A percentile compares a stretch with the other conserved stretches of the same genome.
Conservation (phyloP, 805 yeast species). For the Yamadazyma sp. region DNA sequence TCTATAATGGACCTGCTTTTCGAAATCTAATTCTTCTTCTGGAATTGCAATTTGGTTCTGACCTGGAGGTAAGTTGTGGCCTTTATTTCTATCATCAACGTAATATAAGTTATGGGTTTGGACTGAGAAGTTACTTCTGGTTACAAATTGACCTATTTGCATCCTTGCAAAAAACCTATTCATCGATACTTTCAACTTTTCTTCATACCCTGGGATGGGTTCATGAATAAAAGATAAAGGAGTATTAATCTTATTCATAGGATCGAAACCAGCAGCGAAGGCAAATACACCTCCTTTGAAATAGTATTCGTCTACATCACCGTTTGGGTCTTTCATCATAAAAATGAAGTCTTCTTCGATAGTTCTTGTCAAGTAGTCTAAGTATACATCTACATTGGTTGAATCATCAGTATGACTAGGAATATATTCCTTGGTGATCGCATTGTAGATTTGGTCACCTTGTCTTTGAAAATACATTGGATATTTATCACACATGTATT, state of each 20-base stretch:
- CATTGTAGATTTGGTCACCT: conserved; percentile 20
- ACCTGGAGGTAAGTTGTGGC: conserved; percentile 26
- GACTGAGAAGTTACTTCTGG: conserved; percentile 39
- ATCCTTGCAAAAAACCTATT: conserved; percentile 37
- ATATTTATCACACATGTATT: conserved; percentile 35
- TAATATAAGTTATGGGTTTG: conserved; percentile 35
- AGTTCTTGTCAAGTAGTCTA: conserved; percentile 23
- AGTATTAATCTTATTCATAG: conserved; percentile 32
- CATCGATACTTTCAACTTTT: conserved; percentile 38
- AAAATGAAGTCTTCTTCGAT: conserved; percentile 43
- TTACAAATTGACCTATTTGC: conserved; percentile 35
- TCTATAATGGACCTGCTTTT: conserved; percentile 36
- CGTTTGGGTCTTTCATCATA: conserved; percentile 33
- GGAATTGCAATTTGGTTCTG: conserved; percentile 23
- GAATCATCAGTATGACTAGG: conserved; percentile 4
- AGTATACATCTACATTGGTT: conserved; percentile 14
- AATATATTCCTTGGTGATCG: conserved; percentile 23
- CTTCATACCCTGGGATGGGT: conserved; percentile 42
- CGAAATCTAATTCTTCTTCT: conserved; percentile 33
- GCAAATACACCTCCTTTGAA: conserved; percentile 45
- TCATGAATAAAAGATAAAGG: conserved; percentile 38
- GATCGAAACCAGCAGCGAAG: conserved; percentile 45
- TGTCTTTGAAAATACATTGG: conserved; percentile 32
- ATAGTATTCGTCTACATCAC: conserved; percentile 34
- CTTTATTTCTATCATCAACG: conserved; percentile 40